A percentile compares a stretch with the other conserved stretches of the same genome.
phyloP scores from a whole-genome alignment of 2,329 filamentous ascomycete genomes.

The Xylaria sp. region DNA sequence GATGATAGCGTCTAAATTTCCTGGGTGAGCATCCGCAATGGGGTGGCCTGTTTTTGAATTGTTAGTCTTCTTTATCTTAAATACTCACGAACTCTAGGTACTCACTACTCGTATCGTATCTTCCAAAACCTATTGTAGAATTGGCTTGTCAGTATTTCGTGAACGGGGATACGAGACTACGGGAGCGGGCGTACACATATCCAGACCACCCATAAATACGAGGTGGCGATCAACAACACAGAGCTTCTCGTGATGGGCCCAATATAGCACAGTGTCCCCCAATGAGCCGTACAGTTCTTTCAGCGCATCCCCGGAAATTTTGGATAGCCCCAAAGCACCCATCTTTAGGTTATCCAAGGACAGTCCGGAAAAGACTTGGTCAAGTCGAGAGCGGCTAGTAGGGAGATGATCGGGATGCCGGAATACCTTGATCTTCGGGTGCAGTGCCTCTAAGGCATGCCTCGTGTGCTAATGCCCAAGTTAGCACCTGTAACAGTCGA shows the following conservation, averaged over 20 bases:
- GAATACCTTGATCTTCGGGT: conserved; percentile 87
- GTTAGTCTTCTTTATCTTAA: conserved; percentile 15
- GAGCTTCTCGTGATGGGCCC: conserved; percentile 94
- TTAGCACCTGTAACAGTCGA: neutral
- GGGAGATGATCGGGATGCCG: conserved; percentile 88
- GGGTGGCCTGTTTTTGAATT: conserved; percentile 60
- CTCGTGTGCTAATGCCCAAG: conserved; percentile 69
- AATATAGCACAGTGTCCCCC: conserved; percentile 83
- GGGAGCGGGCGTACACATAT: conserved; percentile 65
- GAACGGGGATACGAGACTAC: neutral
- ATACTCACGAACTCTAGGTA: conserved; percentile 2
- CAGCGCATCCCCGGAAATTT: conserved; percentile 73
- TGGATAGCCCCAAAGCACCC: conserved; percentile 59
- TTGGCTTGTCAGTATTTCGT: conserved; percentile 30
- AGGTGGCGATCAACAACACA: conserved; percentile 78
- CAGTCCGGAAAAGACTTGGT: conserved; percentile 60
- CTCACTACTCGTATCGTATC: conserved; percentile 82
- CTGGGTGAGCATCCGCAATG: conserved; percentile 82
- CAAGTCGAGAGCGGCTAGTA: conserved; percentile 68
- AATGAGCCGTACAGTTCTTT: conserved; percentile 82
- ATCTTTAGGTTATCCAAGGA: conserved; percentile 48
- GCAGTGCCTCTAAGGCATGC: conserved; percentile 74
- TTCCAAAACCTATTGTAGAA: conserved; percentile 67
- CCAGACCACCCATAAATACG: conserved; percentile 90
- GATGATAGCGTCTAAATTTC: conserved; percentile 74